Evolutionary conservation across 2,329 filamentous ascomycete genomes (phyloP).

Genomic region (Xylaria sp.): DNA sequence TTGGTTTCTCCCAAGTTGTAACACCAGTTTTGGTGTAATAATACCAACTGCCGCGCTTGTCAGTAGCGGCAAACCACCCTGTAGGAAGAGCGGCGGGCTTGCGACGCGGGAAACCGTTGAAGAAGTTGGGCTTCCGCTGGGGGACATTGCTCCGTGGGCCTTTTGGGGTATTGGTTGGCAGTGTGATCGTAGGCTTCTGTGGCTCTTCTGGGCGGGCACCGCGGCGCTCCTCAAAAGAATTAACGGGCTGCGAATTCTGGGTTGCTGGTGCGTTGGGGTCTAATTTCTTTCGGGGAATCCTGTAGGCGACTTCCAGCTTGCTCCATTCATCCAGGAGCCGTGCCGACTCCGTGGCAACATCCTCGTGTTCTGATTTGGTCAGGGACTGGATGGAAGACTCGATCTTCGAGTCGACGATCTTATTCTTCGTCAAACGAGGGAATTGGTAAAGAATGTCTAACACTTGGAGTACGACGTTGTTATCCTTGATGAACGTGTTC

Average conservation of each 20-base stretch:
- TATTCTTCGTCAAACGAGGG: slow-evolving; percentile 92
- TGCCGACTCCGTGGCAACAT: slow-evolving; percentile 77
- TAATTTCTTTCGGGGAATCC: slow-evolving; percentile 90
- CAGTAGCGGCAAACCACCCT: slow-evolving; percentile 87
- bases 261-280: slow-evolving; percentile 70
- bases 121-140: slow-evolving; percentile 65
- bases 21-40: slow-evolving; percentile 84
- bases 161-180: slow-evolving; percentile 65
- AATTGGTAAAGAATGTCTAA: slow-evolving; percentile 89
- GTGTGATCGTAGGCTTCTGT: slow-evolving; percentile 56
- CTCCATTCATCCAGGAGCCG: slow-evolving; percentile 86
- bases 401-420: slow-evolving; percentile 96
- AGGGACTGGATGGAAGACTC: slow-evolving; percentile 81
- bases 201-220: slow-evolving; percentile 62
- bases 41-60: slow-evolving; percentile 78
- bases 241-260: slow-evolving; percentile 57
- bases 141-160: slow-evolving; percentile 69
- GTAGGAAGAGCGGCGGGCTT: slow-evolving; percentile 69
- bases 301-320: slow-evolving; percentile 88
- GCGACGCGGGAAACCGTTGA: slow-evolving; percentile 64
- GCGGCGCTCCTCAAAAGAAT: slow-evolving; percentile 73
- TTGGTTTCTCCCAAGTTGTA: slow-evolving; percentile 86
- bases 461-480: slow-evolving; percentile 89
- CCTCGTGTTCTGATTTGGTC: slow-evolving; percentile 74
- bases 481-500: slow-evolving; percentile 86